phyloP scores from a whole-genome alignment of 2,329 filamentous ascomycete species.

The Fragosphaeria purpurea region DNA sequence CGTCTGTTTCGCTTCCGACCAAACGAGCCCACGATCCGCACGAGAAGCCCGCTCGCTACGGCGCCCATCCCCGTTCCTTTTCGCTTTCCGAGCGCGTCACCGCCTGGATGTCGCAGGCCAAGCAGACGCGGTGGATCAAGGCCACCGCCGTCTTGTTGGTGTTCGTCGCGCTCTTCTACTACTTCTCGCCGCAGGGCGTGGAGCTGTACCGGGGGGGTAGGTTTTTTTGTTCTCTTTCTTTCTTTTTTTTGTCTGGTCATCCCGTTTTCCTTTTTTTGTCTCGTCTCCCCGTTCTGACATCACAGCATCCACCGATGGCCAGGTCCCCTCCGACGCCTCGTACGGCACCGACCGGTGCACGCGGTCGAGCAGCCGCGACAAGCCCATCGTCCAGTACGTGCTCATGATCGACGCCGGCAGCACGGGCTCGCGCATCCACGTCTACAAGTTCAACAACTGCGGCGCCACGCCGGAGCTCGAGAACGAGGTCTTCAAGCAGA shows the following conservation, averaged over 20 bases:
- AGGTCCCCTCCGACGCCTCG: constrained; percentile 48
- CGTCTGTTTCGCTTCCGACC: constrained; percentile 53
- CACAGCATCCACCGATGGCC: constrained; percentile 29
- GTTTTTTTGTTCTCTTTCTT: constrained; percentile 7
- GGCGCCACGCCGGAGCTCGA: constrained; percentile 91
- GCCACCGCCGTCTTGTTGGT: constrained; percentile 52
- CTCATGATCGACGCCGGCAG: constrained; percentile 98
- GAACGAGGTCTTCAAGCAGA: constrained; percentile 87
- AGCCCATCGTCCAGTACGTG: constrained; percentile 93
- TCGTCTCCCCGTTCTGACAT: too few species aligned
- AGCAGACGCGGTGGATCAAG: constrained; percentile 56
- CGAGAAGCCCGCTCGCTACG: constrained; percentile 57
- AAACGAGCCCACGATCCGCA: constrained; percentile 49
- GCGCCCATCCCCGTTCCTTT: constrained; percentile 33
- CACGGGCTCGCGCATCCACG: constrained; percentile 94
- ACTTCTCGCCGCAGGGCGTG: constrained; percentile 49
- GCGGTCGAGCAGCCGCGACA: constrained; percentile 73
- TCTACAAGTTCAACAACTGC: constrained; percentile 99
- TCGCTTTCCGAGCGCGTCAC: constrained; percentile 43
- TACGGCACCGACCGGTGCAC: constrained; percentile 66
- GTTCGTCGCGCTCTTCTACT: constrained; percentile 53
- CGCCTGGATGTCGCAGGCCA: constrained; percentile 52
- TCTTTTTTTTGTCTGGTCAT: neutral
- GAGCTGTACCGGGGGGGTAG: constrained; percentile 41
- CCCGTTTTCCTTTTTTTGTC: neutral